Evolutionary conservation across 1,284 basidiomycete genomes (phyloP).

Genomic region (Pulchroboletus neoregius): DNA sequence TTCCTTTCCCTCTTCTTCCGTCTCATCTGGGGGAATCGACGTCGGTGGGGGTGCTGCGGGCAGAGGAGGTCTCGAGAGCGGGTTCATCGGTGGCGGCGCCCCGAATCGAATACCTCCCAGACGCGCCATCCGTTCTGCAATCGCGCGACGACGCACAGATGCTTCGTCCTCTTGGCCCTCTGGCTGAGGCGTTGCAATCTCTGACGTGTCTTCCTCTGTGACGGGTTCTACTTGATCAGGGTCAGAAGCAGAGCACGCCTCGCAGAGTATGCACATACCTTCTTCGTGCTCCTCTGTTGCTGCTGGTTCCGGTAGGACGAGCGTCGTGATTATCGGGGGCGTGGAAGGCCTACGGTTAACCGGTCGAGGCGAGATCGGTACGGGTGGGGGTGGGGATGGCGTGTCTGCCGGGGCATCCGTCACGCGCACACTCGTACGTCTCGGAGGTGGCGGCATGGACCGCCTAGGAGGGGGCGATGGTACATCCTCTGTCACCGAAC

Average conservation of each 20-base stretch:
- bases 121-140: slow-evolving; percentile 77
- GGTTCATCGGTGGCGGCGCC: slow-evolving; percentile 49
- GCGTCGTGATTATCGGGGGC: slow-evolving; percentile 27
- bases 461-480: slow-evolving; percentile 14
- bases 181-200: slow-evolving; percentile 12
- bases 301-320: slow-evolving; percentile 8
- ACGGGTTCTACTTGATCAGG: not conserved
- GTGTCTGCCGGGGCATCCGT: slow-evolving; percentile 7
- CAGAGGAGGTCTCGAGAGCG: slow-evolving; percentile 41
- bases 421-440: slow-evolving; percentile 22
- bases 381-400: slow-evolving; percentile 19
- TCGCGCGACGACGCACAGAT: slow-evolving; percentile 51
- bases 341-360: slow-evolving; percentile 14
- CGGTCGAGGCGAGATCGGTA: slow-evolving; percentile 18
- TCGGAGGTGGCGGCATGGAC: slow-evolving; percentile 20
- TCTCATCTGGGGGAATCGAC: slow-evolving; percentile 32
- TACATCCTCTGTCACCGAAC: slow-evolving; percentile 13
- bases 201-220: slow-evolving; percentile 7
- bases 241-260: not conserved
- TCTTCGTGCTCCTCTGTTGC: slow-evolving; percentile 1
- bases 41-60: slow-evolving; percentile 38
- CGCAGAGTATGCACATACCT: slow-evolving; percentile 5
- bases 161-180: slow-evolving; percentile 43
- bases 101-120: slow-evolving; percentile 72
- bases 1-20: slow-evolving; percentile 23